These are phyloP conservation scores for Mycena indigotica DNA, from an alignment of 768 basidiomycete species.

Conservation along the genomic window DNA sequence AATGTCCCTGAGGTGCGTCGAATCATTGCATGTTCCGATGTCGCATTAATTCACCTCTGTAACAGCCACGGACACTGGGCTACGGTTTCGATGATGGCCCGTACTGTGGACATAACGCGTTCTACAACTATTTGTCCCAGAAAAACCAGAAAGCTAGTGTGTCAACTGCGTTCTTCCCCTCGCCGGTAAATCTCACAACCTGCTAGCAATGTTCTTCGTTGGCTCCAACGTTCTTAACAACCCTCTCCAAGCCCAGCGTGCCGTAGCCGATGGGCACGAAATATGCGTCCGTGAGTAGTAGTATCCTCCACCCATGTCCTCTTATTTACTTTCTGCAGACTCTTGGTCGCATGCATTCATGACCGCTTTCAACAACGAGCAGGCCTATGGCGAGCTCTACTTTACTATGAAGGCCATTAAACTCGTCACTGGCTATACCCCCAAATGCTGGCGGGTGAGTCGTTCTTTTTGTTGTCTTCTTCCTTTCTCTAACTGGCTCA, in stretches of 20 bases:
- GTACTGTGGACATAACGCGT: constrained; percentile 41
- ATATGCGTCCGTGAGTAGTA: constrained; percentile 36
- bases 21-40: constrained; percentile 30
- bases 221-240: constrained; percentile 40
- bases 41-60: constrained; percentile 28
- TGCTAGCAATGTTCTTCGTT: constrained; percentile 40
- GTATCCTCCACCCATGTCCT: no score
- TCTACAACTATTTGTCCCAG: constrained; percentile 35
- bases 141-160: constrained; percentile 41
- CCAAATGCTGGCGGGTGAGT: no score
- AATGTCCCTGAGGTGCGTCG: constrained; percentile 37
- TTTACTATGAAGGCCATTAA: constrained; percentile 11
- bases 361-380: constrained; percentile 46
- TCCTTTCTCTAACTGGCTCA: constrained; percentile 7
- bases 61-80: constrained; percentile 40
- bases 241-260: constrained; percentile 41
- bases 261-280: constrained; percentile 37
- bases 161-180: constrained; percentile 8
- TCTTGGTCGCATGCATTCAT: background rate
- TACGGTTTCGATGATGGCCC: constrained; percentile 45
- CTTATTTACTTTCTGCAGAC: background rate
- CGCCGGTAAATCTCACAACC: background rate
- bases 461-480: no score
- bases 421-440: no score
- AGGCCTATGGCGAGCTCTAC: constrained; percentile 9